These are phyloP conservation scores for Noccaea caerulescens DNA, from an alignment of 345 rosid genomes.

Conservation along the genomic window DNA sequence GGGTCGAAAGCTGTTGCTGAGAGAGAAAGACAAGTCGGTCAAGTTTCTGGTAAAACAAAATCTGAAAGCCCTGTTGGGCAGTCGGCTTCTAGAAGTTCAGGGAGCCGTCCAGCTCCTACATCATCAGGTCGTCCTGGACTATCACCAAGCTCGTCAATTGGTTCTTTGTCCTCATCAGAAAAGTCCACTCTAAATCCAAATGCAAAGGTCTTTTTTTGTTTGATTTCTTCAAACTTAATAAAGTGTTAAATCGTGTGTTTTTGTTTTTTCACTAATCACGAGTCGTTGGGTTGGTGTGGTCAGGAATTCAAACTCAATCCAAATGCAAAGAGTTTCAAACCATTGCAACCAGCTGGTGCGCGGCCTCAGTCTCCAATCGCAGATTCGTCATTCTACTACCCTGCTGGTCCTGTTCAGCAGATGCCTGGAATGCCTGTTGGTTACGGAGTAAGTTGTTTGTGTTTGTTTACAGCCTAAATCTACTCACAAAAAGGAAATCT, in stretches of 20 bases:
- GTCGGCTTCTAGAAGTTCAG: constrained; percentile 69
- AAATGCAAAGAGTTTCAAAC: constrained; percentile 84
- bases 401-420: constrained; percentile 59
- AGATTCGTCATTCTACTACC: constrained; percentile 70
- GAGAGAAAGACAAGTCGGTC: constrained; percentile 54
- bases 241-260: constrained; percentile 13
- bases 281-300: constrained; percentile 33
- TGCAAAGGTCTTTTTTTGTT: constrained; percentile 66
- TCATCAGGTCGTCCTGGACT: constrained; percentile 60
- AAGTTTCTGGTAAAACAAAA: constrained; percentile 47
- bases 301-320: constrained; percentile 98
- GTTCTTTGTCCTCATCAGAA: constrained; percentile 72
- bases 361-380: constrained; percentile 70
- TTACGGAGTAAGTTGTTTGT: constrained; percentile 63
- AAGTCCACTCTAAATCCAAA: constrained; percentile 75
- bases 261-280: neutral
- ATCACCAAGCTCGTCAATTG: constrained; percentile 84
- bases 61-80: constrained; percentile 52
- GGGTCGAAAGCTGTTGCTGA: constrained; percentile 50
- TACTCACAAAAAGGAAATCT: neutral
- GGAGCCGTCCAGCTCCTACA: constrained; percentile 45
- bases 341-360: constrained; percentile 57
- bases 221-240: constrained; percentile 22
- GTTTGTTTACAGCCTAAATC: neutral
- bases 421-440: constrained; percentile 75